phyloP scores from a whole-genome alignment of 2,329 filamentous ascomycete genomes.

The Alternaria gansuensis region DNA sequence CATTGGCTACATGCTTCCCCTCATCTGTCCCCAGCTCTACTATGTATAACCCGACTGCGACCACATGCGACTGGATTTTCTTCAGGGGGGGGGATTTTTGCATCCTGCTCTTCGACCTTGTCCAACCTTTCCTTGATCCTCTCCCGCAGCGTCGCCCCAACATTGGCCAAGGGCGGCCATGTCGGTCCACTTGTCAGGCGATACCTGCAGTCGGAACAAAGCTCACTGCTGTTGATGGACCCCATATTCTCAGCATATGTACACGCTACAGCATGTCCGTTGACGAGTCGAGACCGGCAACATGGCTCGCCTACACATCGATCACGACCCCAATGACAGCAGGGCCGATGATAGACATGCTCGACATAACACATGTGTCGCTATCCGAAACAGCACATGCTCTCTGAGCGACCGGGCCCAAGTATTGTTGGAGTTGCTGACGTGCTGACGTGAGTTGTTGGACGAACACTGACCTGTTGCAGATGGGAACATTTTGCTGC shows the following conservation, averaged over 20 bases:
- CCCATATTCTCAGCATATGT: constrained; percentile 38
- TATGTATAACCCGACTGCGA: constrained; percentile 3
- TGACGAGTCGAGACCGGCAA: constrained; percentile 37
- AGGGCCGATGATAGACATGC: constrained; percentile 43
- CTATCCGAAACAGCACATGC: background rate
- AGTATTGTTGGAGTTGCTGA: background rate
- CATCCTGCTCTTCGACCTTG: background rate
- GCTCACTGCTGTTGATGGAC: constrained; percentile 32
- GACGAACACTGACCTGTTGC: constrained; percentile 7
- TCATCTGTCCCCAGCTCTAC: constrained; percentile 21
- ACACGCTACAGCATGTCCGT: constrained; percentile 34
- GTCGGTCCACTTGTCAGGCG: constrained; percentile 21
- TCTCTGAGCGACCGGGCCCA: background rate
- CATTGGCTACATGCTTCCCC: constrained; percentile 25
- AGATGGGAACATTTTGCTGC: background rate
- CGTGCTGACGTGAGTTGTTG: background rate
- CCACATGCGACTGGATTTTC: background rate
- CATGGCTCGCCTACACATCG: constrained; percentile 43
- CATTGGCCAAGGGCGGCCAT: constrained; percentile 34
- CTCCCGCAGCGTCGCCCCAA: constrained; percentile 17
- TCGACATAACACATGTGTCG: constrained; percentile 46
- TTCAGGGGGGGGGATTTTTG: background rate
- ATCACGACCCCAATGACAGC: constrained; percentile 45
- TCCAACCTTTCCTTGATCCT: background rate
- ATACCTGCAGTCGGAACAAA: constrained; percentile 33